phyloP scores from a whole-genome alignment of 768 basidiomycete species.

The Trametopsis cervina region DNA sequence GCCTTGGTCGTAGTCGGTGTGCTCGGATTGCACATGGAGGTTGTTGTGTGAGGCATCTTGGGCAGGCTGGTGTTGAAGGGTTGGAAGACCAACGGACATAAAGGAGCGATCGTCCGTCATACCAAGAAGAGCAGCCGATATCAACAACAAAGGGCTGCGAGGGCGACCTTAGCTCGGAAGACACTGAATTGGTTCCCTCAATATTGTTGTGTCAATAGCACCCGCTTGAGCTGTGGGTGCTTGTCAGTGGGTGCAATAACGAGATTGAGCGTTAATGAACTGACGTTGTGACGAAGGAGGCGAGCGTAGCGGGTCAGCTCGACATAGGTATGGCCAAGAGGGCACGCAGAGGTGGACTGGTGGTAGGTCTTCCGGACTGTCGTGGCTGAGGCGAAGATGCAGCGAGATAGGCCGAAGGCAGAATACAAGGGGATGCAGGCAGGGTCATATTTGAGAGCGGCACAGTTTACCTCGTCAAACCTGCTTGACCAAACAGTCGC shows the following conservation, averaged over 20 bases:
- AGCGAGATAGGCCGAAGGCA: not conserved
- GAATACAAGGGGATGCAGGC: not conserved
- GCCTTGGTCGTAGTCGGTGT: not conserved
- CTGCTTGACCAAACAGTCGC: not conserved
- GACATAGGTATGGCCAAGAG: not conserved
- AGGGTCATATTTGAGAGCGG: not conserved
- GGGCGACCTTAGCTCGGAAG: too few species aligned
- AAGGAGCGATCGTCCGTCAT: conserved; percentile 14
- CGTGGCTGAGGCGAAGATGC: not conserved
- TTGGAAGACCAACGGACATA: conserved; percentile 2
- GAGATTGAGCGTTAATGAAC: not conserved
- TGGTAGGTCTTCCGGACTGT: not conserved
- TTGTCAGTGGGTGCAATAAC: not conserved
- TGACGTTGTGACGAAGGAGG: not conserved
- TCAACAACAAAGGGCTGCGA: not conserved
- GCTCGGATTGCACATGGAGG: conserved; percentile 1
- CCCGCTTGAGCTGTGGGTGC: conserved; percentile 3
- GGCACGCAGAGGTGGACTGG: not conserved
- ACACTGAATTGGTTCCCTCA: conserved; percentile 1
- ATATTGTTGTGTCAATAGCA: conserved; percentile 11
- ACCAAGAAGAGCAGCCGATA: conserved; percentile 12
- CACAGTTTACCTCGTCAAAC: not conserved
- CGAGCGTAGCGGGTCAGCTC: not conserved
- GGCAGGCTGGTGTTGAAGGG: conserved; percentile 1
- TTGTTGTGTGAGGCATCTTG: not conserved